These are phyloP conservation scores for Pichia sporocuriosa DNA, from an alignment of 805 yeast genomes.

Conservation along the genomic window DNA sequence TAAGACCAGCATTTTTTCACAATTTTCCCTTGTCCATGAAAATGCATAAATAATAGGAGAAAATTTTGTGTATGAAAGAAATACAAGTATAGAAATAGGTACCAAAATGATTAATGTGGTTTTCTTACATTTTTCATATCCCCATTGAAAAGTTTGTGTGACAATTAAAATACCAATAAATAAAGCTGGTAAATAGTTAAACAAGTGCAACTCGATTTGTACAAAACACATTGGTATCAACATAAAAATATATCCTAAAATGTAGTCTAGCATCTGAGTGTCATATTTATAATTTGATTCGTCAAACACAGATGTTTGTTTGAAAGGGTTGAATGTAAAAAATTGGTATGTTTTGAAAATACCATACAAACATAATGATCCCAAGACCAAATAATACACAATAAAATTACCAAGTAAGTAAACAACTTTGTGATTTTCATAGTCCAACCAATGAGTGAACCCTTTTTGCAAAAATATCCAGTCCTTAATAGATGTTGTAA, in stretches of 20 bases:
- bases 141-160: slow-evolving; percentile 40
- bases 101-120: slow-evolving; percentile 27
- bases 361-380: slow-evolving; percentile 26
- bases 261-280: slow-evolving; percentile 28
- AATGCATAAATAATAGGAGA: slow-evolving; percentile 43
- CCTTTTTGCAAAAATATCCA: slow-evolving; percentile 63
- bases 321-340: slow-evolving; percentile 19
- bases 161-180: slow-evolving; percentile 41
- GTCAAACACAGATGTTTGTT: background rate
- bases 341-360: slow-evolving; percentile 13
- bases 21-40: slow-evolving; percentile 37
- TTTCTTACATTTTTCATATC: slow-evolving; percentile 24
- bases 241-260: slow-evolving; percentile 54
- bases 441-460: slow-evolving; percentile 47
- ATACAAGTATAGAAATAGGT: slow-evolving; percentile 16
- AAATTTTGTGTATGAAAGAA: slow-evolving; percentile 26
- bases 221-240: slow-evolving; percentile 47
- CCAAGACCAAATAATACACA: slow-evolving; percentile 43
- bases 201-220: slow-evolving; percentile 35
- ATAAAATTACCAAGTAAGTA: slow-evolving; percentile 61
- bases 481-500: slow-evolving; percentile 17
- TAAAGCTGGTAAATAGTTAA: slow-evolving; percentile 44
- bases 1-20: slow-evolving; percentile 24
- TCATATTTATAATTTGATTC: slow-evolving; percentile 17
- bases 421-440: slow-evolving; percentile 32